Percentiles rank a stretch among this genome's conserved stretches.
Evolutionary conservation across 768 basidiomycete species (phyloP).

Genomic region (Mrakia frigida): DNA sequence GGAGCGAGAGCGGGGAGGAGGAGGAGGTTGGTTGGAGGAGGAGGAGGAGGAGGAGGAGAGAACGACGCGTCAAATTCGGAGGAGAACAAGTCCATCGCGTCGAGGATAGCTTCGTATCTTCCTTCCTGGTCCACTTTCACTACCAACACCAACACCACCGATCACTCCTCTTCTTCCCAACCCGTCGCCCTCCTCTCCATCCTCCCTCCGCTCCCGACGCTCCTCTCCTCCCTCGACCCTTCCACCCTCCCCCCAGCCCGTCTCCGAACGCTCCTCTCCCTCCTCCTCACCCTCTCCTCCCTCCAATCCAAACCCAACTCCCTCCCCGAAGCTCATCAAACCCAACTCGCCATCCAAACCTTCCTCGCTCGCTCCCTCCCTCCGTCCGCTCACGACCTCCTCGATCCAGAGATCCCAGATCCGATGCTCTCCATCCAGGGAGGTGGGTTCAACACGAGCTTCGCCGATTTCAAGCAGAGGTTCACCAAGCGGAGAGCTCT

Average conservation of each 20-base stretch:
- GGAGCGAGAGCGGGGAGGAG: background rate
- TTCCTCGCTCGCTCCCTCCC: background rate
- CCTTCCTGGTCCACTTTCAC: background rate
- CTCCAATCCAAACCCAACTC: constrained; percentile 5
- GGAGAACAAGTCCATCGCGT: background rate
- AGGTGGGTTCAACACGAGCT: background rate
- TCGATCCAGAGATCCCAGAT: background rate
- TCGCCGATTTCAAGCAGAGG: background rate
- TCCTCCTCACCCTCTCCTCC: constrained; percentile 20
- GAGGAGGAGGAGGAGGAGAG: background rate
- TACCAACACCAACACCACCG: background rate
- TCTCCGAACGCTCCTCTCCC: constrained; percentile 2
- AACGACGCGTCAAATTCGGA: background rate
- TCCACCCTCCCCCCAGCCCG: constrained; percentile 11
- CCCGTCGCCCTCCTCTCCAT: background rate
- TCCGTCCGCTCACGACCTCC: background rate
- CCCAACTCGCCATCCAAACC: constrained; percentile 6
- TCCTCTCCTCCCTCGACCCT: constrained; percentile 1
- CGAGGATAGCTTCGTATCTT: background rate
- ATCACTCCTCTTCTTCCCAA: too few species aligned
- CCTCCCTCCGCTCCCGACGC: background rate
- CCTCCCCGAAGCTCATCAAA: background rate
- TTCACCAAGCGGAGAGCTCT: background rate
- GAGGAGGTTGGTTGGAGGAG: background rate
- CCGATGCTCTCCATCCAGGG: background rate